Evolutionary conservation across 495 filamentous ascomycete species (phyloP), one percentile per base, ranked within the genome.

Genomic region (Penicillium crystallinum): DNA sequence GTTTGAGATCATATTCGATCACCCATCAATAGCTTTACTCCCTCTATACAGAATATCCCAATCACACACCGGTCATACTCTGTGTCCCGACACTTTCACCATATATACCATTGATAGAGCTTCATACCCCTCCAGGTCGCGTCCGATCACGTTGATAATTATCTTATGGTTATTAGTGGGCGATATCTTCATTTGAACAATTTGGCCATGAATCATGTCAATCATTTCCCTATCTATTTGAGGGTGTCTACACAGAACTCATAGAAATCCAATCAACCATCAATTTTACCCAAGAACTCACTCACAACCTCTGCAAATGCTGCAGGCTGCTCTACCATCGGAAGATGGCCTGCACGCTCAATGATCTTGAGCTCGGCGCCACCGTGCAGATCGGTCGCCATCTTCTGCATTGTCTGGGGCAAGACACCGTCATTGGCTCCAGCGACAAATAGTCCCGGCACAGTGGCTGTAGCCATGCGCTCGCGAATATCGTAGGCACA

Each of bases 321-420:
- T 53, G 68, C 67, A 8, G 86, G 84, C 53, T 85, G 80, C 73
- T 93, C 88, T 31, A 80, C 83, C 89, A 93, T 93, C 4, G 89
- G 89, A 68, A 93, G 65, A 71, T 93, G 89, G 0, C 89, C 89
- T 0, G 87, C 84, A 21, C 71, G 66, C 2, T 84, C 78, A 44
- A 91, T 78, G 44, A 84, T 63, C 62, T 72, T 78, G 50, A 86
- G 70, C 62, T 81, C 77, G 0, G 79, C 78, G 1, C 76, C 81
- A 1, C 63, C 62, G 4, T 79, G 81, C 50, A 87, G 61, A 40
- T 71, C 65, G 0, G 67, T 70, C 50, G 77, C 81, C 75, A 91
- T 89, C 23, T 84, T 81, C 46, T 81, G 79, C 88, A 91, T 91
- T 1, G 85, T 85, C 66, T 80, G 80, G 0, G 88, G 86, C 36